A percentile compares a stretch with the other conserved stretches of the same genome.
These are phyloP conservation scores for Penium margaritaceum DNA, from an alignment of 139 green algal species.

Conservation along the genomic window DNA sequence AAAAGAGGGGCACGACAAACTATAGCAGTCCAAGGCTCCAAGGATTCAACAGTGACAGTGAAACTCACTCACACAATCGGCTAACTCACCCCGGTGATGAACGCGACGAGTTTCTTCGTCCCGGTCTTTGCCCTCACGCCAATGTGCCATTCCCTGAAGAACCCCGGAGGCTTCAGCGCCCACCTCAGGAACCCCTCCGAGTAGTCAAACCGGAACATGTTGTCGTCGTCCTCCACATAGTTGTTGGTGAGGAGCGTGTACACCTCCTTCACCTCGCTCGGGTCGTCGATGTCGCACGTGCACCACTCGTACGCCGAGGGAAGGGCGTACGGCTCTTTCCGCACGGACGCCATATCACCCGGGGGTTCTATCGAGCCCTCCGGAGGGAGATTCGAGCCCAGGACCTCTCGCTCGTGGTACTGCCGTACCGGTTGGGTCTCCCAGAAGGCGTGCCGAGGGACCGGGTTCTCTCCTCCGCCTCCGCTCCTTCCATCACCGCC, in stretches of 20 bases:
- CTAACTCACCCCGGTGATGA: conserved; percentile 82
- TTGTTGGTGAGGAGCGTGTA: conserved; percentile 84
- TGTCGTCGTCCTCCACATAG: conserved; percentile 97
- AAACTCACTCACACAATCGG: no score
- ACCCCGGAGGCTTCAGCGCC: conserved; percentile 81
- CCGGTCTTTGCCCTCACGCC: conserved; percentile 71
- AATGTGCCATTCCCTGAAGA: conserved; percentile 69
- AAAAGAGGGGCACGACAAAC: no score
- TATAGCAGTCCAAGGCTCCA: no score
- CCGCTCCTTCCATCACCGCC: no score
- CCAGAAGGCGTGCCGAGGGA: no score
- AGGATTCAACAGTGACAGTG: no score
- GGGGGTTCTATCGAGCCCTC: conserved; percentile 70
- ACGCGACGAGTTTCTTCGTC: conserved; percentile 76
- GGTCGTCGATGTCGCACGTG: conserved; percentile 71
- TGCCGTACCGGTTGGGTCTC: conserved; percentile 92
- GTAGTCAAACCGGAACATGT: conserved; percentile 94
- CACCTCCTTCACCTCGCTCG: conserved; percentile 55
- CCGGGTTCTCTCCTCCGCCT: no score
- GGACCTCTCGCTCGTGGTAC: no score
- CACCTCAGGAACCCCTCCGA: conserved; percentile 76
- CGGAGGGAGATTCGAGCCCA: no score
- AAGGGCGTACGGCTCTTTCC: conserved; percentile 73
- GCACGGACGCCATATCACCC: conserved; percentile 69
- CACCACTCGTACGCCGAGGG: conserved; percentile 83